Conservation (phyloP, 1,284 basidiomycete species). For the Microbotryum intermedium region DNA sequence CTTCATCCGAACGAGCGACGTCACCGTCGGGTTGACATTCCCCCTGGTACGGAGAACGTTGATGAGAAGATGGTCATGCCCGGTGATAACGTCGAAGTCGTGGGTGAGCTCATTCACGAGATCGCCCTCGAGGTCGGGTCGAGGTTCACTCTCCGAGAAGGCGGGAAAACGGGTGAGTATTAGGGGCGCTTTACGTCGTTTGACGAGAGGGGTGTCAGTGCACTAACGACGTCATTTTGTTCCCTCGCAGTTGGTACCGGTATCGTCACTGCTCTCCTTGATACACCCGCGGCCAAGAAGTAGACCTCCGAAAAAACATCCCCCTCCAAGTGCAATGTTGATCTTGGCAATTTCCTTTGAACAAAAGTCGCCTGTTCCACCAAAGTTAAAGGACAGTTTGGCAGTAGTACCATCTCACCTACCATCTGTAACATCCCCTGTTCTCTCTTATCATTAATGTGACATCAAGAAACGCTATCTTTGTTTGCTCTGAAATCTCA, state of each 20-base stretch:
- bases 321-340: too few species aligned
- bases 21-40: constrained; percentile 79
- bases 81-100: constrained; percentile 94
- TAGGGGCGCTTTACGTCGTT: not conserved
- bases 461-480: too few species aligned
- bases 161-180: constrained; percentile 48
- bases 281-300: too few species aligned
- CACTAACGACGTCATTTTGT: not conserved
- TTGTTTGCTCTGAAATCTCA: too few species aligned
- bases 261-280: constrained; percentile 56
- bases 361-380: too few species aligned
- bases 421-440: too few species aligned
- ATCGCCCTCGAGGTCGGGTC: constrained; percentile 86
- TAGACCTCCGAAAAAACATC: too few species aligned
- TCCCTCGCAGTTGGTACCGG: constrained; percentile 66
- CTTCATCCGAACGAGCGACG: constrained; percentile 92
- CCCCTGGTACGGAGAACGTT: constrained; percentile 62
- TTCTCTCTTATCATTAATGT: too few species aligned
- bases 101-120: constrained; percentile 75
- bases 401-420: too few species aligned
- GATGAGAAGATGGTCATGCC: constrained; percentile 81
- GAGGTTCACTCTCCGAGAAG: constrained; percentile 96
- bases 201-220: not conserved
- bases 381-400: too few species aligned
- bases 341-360: too few species aligned